These are phyloP conservation scores for Shiraia bambusicola DNA, from an alignment of 2,329 filamentous ascomycete species.

Conservation along the genomic window DNA sequence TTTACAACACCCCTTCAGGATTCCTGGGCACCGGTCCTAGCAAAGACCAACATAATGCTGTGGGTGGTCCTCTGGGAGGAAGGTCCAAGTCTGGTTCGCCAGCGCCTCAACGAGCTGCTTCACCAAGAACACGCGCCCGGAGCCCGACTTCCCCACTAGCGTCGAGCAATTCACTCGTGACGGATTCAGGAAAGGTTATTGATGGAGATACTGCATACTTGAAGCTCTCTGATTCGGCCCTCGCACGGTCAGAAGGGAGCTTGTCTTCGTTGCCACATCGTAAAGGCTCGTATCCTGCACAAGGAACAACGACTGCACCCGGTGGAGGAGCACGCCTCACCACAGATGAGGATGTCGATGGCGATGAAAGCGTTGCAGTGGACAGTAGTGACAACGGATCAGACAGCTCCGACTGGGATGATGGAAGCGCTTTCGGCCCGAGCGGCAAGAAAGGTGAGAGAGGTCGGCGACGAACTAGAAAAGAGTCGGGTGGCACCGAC, in stretches of 20 bases:
- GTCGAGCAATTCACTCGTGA: slow-evolving; percentile 49
- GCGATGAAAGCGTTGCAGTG: slow-evolving; percentile 60
- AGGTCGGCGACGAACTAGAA: slow-evolving; percentile 43
- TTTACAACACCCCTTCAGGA: slow-evolving; percentile 35
- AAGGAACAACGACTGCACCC: slow-evolving; percentile 47
- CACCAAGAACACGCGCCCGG: slow-evolving; percentile 45
- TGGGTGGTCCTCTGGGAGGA: slow-evolving; percentile 41
- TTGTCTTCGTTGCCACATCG: slow-evolving; percentile 59
- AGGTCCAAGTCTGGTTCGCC: slow-evolving; percentile 46
- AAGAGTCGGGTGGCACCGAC: slow-evolving; percentile 37
- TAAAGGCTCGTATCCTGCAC: slow-evolving; percentile 49
- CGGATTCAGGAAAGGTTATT: slow-evolving; percentile 63
- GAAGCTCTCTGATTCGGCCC: slow-evolving; percentile 69
- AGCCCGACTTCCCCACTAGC: slow-evolving; percentile 52
- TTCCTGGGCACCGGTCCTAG: slow-evolving; percentile 22
- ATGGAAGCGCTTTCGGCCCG: slow-evolving; percentile 48
- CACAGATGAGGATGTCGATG: slow-evolving; percentile 50
- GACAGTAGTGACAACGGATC: slow-evolving; percentile 67
- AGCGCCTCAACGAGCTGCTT: slow-evolving; percentile 38
- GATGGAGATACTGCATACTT: slow-evolving; percentile 71
- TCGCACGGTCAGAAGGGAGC: slow-evolving; percentile 64
- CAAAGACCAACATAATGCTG: slow-evolving; percentile 44
- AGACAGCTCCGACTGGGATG: slow-evolving; percentile 64
- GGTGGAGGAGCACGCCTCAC: slow-evolving; percentile 58
- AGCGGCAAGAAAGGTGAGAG: slow-evolving; percentile 40